Conservation (phyloP, 495 filamentous ascomycete genomes). For the Hapsidospora chrysogenum region DNA sequence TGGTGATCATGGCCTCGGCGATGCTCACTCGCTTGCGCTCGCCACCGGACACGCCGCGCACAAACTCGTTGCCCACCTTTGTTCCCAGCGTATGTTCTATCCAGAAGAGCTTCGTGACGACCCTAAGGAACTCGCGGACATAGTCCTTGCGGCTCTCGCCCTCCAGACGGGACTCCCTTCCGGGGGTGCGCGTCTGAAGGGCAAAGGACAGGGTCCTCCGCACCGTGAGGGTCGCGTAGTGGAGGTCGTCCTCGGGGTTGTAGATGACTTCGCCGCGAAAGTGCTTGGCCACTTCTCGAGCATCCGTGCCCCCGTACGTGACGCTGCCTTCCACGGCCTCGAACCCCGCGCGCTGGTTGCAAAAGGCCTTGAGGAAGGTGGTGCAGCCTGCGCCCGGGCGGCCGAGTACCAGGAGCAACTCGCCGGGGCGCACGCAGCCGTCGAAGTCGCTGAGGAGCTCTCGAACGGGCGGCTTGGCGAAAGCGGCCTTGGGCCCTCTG, state of each 20-base stretch:
- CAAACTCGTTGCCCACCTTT: conserved; percentile 60
- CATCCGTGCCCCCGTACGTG: conserved; percentile 44
- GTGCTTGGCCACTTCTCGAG: conserved; percentile 22
- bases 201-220: conserved; percentile 56
- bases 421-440: conserved; percentile 26
- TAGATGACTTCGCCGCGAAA: conserved; percentile 34
- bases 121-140: conserved; percentile 43
- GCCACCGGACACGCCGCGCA: conserved; percentile 47
- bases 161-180: conserved; percentile 33
- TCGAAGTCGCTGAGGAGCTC: conserved; percentile 34
- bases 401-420: conserved; percentile 52
- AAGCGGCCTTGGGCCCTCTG: conserved; percentile 13
- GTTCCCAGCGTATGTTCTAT: conserved; percentile 60
- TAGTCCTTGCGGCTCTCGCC: conserved; percentile 29
- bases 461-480: conserved; percentile 31
- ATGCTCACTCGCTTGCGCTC: conserved; percentile 31
- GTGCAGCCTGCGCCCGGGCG: conserved; percentile 57
- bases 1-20: conserved; percentile 16
- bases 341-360: conserved; percentile 48
- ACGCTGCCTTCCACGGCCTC: conserved; percentile 46
- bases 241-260: conserved; percentile 59
- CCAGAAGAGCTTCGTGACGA: conserved; percentile 41
- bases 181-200: conserved; percentile 48
- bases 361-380: conserved; percentile 53
- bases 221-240: conserved; percentile 59